Conservation (phyloP, 805 yeast genomes). For the Starmerella stellata region DNA sequence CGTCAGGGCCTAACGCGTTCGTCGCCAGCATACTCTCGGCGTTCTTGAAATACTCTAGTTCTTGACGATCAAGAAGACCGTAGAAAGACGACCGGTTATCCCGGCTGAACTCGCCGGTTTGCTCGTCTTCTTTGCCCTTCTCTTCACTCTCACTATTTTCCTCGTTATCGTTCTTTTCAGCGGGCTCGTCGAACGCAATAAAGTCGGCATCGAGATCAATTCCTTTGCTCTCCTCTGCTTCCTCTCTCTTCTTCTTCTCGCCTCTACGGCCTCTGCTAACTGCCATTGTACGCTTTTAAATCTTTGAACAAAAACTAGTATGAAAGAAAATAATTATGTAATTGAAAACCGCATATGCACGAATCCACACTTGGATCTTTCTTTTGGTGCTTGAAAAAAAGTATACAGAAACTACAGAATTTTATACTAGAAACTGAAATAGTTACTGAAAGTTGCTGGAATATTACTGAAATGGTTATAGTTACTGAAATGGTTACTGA, state of each 20-base stretch:
- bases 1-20: slow-evolving; percentile 64
- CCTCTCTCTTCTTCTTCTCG: slow-evolving; percentile 6
- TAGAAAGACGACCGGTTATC: slow-evolving; percentile 36
- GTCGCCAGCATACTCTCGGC: slow-evolving; percentile 76
- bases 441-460: no score
- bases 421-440: no score
- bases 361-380: no score
- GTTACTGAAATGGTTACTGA: no score
- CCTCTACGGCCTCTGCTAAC: background rate
- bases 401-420: no score
- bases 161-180: slow-evolving; percentile 7
- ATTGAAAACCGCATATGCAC: no score
- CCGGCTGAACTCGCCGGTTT: slow-evolving; percentile 3
- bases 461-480: no score
- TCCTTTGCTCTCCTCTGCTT: slow-evolving; percentile 3
- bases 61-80: slow-evolving; percentile 71
- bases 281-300: background rate
- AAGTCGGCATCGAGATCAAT: slow-evolving; percentile 13
- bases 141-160: background rate
- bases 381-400: no score
- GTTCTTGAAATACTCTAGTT: slow-evolving; percentile 77
- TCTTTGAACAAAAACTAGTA: no score
- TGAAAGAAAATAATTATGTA: background rate
- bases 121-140: no score
- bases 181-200: slow-evolving; percentile 12